These are phyloP conservation scores for Gonium pectorale DNA, from an alignment of 139 green algal species.

Conservation along the genomic window DNA sequence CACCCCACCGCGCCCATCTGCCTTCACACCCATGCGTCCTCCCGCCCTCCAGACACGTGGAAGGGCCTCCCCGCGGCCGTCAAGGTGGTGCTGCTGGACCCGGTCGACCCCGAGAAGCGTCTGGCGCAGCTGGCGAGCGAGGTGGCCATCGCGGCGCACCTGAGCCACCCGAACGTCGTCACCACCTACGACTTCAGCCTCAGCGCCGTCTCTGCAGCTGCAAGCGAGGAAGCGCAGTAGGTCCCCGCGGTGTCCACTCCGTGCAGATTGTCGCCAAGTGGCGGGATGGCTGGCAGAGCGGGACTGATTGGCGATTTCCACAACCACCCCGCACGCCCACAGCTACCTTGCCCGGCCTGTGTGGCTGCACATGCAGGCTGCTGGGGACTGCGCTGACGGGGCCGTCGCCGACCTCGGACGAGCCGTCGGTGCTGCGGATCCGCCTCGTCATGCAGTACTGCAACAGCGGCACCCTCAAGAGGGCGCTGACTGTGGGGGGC, in stretches of 20 bases:
- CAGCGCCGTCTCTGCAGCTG: background rate
- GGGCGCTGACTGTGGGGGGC: background rate
- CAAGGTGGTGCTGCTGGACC: background rate
- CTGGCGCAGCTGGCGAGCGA: background rate
- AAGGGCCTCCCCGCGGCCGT: background rate
- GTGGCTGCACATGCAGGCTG: no score
- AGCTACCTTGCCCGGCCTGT: no score
- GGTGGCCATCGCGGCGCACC: background rate
- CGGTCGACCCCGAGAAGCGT: background rate
- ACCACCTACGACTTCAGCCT: background rate
- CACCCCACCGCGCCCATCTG: no score
- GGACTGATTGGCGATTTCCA: no score
- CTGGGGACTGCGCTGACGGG: no score
- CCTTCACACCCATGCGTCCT: no score
- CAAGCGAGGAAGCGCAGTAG: no score
- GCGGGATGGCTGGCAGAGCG: no score
- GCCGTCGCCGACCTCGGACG: no score
- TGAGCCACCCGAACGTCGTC: background rate
- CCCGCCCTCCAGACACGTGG: slow-evolving; percentile 1
- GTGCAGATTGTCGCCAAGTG: no score
- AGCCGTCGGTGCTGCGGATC: background rate
- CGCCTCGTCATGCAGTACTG: slow-evolving; percentile 11
- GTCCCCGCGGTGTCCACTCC: no score
- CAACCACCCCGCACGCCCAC: no score
- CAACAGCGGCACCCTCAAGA: background rate